phyloP scores from a whole-genome alignment of 2,329 filamentous ascomycete genomes.

The Penicillium frequentans region DNA sequence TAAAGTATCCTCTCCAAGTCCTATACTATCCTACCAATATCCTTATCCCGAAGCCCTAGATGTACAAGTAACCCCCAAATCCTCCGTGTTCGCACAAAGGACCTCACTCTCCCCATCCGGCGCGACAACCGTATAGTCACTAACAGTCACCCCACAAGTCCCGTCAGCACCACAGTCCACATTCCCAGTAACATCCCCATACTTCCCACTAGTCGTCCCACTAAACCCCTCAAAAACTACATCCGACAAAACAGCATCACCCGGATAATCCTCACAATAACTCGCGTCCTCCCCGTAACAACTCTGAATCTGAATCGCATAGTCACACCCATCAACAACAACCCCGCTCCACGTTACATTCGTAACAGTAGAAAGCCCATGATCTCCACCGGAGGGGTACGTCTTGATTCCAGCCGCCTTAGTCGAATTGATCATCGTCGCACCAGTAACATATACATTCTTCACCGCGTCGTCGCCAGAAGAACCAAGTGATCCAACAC shows the following conservation, averaged over 20 bases:
- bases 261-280: constrained; percentile 39
- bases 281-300: constrained; percentile 41
- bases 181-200: constrained; percentile 38
- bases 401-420: constrained; percentile 52
- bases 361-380: constrained; percentile 40
- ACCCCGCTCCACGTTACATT: constrained; percentile 47
- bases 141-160: constrained; percentile 39
- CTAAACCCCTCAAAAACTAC: constrained; percentile 40
- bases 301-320: constrained; percentile 49
- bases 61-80: constrained; percentile 33
- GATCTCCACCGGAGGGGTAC: constrained; percentile 40
- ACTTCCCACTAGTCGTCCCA: constrained; percentile 40
- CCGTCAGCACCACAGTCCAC: constrained; percentile 40
- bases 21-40: too few species aligned
- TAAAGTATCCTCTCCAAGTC: background rate
- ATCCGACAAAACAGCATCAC: constrained; percentile 34
- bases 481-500: constrained; percentile 49
- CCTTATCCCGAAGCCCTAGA: constrained; percentile 36
- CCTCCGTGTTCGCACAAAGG: constrained; percentile 35
- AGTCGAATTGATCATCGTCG: constrained; percentile 42
- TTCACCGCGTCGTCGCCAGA: constrained; percentile 42
- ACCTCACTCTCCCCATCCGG: constrained; percentile 33
- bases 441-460: constrained; percentile 44
- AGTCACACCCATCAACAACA: constrained; percentile 40
- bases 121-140: constrained; percentile 34